Evolutionary conservation across 2,329 filamentous ascomycete species (phyloP), one percentile per base, ranked within the genome.

Genomic region (Parafenestella ontariensis): DNA sequence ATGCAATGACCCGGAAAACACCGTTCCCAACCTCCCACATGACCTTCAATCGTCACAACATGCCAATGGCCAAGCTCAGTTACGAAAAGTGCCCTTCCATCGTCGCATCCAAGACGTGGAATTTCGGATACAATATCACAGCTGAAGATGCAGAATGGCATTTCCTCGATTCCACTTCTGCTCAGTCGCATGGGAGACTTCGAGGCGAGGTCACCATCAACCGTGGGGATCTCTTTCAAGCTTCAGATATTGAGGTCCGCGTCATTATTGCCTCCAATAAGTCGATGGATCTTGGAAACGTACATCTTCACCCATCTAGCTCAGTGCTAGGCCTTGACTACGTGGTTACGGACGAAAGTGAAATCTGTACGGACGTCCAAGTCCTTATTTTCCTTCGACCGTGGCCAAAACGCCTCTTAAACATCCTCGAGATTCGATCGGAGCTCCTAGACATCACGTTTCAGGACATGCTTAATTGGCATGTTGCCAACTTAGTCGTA

Each of bases 401-500:
- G 28, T 40, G 37, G 46, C 29, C 46, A 24, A 39, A 39, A 34
- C 45, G 34, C 34, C 20, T 29, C 17, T 23, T 61, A 21, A 46
- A 61, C 34, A 11, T 28, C 40, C 54, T 62, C 33, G 49, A 62
- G 2, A 51, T 62, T 11, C 50, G 42, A 34, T 51, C 54, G 17
- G 34, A 40, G 43, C 20, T 52, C 21, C 39, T 62, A 26, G 49
- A 58, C 39, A 56, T 62, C 36, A 28, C 13, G 15, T 46, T 58
- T 33, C 21, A 53, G 8, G 46, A 40, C 42, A 17, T 17, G 7
- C 54, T 62, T n/a, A 42, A 44, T 39, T 60, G 56, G 59, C 44
- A 62, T 21, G 51, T 62, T 40, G 54, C 52, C 52, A 62, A 58
- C 45, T 40, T 62, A 33, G 10, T 49, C 29, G 42, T 45, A 31